Conservation (phyloP, 2,329 filamentous ascomycete species). For the Cryphonectria japonica region DNA sequence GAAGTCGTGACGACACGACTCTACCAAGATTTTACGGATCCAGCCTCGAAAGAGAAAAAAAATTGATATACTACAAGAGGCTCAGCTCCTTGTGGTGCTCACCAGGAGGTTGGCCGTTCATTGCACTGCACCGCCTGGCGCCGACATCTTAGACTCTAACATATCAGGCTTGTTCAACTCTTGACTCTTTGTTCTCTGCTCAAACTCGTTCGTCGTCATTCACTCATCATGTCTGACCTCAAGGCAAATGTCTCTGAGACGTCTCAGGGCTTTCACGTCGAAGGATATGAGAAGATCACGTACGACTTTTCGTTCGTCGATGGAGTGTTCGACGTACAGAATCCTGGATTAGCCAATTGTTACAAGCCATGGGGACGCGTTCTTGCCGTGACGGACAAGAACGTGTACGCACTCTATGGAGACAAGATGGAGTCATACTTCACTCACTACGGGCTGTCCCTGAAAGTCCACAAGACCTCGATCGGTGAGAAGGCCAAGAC, state of each 20-base stretch:
- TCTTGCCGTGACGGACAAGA: constrained; percentile 71
- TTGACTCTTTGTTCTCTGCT: neutral
- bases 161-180: neutral
- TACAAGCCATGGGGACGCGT: constrained; percentile 68
- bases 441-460: constrained; percentile 62
- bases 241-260: constrained; percentile 68
- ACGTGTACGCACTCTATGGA: constrained; percentile 72
- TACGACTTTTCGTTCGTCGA: constrained; percentile 77
- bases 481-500: constrained; percentile 78
- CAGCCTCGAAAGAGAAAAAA: neutral
- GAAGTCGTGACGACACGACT: constrained; percentile 29
- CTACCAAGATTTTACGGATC: neutral
- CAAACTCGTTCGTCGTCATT: neutral
- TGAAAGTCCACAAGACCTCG: constrained; percentile 72
- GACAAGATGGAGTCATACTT: constrained; percentile 69
- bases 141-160: constrained; percentile 5
- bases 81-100: neutral
- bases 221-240: constrained; percentile 66
- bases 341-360: constrained; percentile 65
- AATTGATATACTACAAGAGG: constrained; percentile 17
- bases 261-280: constrained; percentile 68
- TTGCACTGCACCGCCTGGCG: neutral
- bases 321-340: constrained; percentile 64
- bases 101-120: neutral
- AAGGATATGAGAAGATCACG: constrained; percentile 76